These are phyloP conservation scores for Boletales sp. DNA, from an alignment of 768 basidiomycete genomes.

Conservation along the genomic window DNA sequence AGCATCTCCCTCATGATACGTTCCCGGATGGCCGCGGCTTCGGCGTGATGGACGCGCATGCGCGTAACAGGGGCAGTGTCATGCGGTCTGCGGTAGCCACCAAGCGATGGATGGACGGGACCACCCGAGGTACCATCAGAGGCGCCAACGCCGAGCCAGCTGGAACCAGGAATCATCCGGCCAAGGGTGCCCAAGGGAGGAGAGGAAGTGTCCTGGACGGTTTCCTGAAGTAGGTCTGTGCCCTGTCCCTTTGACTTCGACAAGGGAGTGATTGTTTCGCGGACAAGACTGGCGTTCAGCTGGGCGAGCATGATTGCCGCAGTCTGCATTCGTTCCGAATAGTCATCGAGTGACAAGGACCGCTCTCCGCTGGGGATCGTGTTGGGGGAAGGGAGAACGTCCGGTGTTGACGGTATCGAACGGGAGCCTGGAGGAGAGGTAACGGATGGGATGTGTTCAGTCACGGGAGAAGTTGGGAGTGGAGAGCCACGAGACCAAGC, in stretches of 20 bases:
- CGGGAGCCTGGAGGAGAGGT: constrained; percentile 9
- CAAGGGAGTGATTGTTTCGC: constrained; percentile 42
- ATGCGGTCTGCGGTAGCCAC: constrained; percentile 19
- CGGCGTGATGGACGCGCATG: constrained; percentile 72
- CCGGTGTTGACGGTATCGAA: constrained; percentile 3
- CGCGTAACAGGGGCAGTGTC: constrained; percentile 40
- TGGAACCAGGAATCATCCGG: constrained; percentile 51
- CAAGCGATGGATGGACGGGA: constrained; percentile 31
- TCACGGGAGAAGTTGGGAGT: constrained; percentile 44
- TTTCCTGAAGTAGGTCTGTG: background rate
- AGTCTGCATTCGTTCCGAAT: constrained; percentile 97
- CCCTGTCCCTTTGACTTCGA: constrained; percentile 12
- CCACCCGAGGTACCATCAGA: constrained; percentile 22
- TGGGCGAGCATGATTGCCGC: constrained; percentile 99
- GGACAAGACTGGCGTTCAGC: constrained; percentile 75
- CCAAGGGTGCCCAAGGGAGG: constrained; percentile 34
- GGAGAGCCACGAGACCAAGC: constrained; percentile 67
- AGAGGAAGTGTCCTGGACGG: constrained; percentile 11
- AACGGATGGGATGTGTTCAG: constrained; percentile 35
- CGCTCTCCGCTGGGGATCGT: constrained; percentile 6
- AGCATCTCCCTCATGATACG: constrained; percentile 99
- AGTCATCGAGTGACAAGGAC: constrained; percentile 84
- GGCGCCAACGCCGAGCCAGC: constrained; percentile 39
- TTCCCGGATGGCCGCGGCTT: constrained; percentile 88
- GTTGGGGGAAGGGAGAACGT: constrained; percentile 3